These are phyloP conservation scores for Collybia nuda DNA, from an alignment of 768 basidiomycete species.

Conservation along the genomic window DNA sequence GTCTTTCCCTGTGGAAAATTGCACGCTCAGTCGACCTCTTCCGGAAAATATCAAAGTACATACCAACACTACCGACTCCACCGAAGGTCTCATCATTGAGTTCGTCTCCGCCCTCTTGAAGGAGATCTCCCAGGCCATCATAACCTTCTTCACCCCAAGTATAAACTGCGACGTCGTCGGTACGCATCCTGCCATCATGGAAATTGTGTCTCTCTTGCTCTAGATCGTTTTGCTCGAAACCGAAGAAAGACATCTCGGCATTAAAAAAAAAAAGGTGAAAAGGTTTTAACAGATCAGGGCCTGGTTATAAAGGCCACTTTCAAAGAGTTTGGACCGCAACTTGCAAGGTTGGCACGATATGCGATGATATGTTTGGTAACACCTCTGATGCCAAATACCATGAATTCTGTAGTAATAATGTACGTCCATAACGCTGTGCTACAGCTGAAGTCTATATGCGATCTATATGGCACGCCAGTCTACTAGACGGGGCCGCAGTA, in stretches of 20 bases:
- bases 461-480: no score
- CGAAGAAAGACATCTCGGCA: constrained; percentile 80
- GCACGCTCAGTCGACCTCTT: constrained; percentile 6
- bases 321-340: neutral
- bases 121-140: constrained; percentile 84
- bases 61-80: constrained; percentile 65
- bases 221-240: constrained; percentile 60
- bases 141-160: constrained; percentile 92
- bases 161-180: constrained; percentile 86
- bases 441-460: no score
- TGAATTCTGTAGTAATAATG: no score
- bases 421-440: no score
- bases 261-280: constrained; percentile 19
- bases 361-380: neutral
- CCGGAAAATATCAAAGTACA: constrained; percentile 27
- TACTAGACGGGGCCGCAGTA: neutral
- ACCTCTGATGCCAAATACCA: constrained; percentile 1
- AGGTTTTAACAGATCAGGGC: constrained; percentile 9
- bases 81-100: constrained; percentile 98
- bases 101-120: constrained; percentile 90
- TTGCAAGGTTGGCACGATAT: no score
- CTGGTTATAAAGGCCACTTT: neutral
- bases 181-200: constrained; percentile 45
- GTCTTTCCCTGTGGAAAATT: constrained; percentile 66
- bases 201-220: constrained; percentile 65